phyloP scores from a whole-genome alignment of 345 rosid species.

The Garcia nutans region DNA sequence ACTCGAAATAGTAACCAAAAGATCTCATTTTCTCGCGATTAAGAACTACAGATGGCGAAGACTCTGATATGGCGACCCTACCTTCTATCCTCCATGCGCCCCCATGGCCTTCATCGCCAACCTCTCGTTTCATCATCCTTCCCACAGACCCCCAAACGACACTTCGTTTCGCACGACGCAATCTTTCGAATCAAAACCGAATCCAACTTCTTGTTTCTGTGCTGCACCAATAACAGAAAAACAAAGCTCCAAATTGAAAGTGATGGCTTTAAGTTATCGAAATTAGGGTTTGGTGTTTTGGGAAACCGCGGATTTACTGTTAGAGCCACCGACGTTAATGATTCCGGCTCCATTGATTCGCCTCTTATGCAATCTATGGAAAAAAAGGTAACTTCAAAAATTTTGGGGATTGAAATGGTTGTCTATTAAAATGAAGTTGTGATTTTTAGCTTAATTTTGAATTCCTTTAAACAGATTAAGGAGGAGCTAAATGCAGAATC shows the following conservation, averaged over 20 bases:
- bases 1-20: background rate
- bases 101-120: conserved; percentile 7
- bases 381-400: conserved; percentile 50
- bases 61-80: conserved; percentile 19
- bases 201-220: conserved; percentile 16
- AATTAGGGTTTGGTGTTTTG: conserved; percentile 31
- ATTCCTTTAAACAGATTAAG: conserved; percentile 54
- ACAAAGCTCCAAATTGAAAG: conserved; percentile 23
- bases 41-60: conserved; percentile 18
- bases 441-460: background rate
- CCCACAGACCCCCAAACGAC: conserved; percentile 2
- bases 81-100: conserved; percentile 17
- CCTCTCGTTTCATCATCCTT: background rate
- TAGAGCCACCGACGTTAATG: conserved; percentile 67
- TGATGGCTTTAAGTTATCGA: conserved; percentile 13
- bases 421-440: no score
- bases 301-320: conserved; percentile 42
- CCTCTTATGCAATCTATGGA: conserved; percentile 93
- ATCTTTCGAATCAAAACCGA: background rate
- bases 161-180: background rate
- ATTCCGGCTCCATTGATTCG: conserved; percentile 78
- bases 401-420: background rate
- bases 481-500: conserved; percentile 76
- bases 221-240: conserved; percentile 14
- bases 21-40: background rate